A percentile compares a stretch with the other conserved stretches of the same genome.
phyloP scores from a whole-genome alignment of 345 rosid genomes.

The Acer campestre region DNA sequence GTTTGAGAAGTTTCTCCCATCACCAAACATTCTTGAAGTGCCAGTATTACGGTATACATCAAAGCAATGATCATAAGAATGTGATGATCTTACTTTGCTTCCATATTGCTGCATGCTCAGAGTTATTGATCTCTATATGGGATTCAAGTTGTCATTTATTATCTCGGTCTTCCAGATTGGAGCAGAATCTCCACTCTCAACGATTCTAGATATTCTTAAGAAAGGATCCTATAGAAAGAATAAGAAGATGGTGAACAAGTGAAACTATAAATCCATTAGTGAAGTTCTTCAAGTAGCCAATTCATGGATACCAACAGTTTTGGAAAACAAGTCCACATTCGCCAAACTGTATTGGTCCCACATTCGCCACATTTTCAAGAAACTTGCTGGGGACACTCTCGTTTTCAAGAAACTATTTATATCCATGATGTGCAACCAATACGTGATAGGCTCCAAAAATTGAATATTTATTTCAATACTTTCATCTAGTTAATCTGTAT shows the following conservation, averaged over 20 bases:
- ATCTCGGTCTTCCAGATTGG: slow-evolving; percentile 87
- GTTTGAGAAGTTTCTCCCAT: neutral
- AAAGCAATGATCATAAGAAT: neutral
- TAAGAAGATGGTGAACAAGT: slow-evolving; percentile 1
- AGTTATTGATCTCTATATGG: slow-evolving; percentile 63
- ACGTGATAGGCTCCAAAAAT: neutral
- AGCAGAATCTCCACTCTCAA: slow-evolving; percentile 50
- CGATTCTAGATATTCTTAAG: slow-evolving; percentile 74
- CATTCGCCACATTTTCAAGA: too few species aligned
- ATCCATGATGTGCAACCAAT: neutral
- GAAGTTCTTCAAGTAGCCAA: neutral
- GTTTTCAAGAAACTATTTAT: too few species aligned
- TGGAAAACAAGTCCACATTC: slow-evolving; percentile 77
- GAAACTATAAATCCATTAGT: neutral
- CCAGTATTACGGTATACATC: neutral
- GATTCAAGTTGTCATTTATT: slow-evolving; percentile 66
- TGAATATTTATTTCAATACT: neutral
- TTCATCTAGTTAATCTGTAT: neutral
- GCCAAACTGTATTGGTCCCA: too few species aligned
- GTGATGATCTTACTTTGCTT: slow-evolving; percentile 62
- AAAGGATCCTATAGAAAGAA: slow-evolving; percentile 67
- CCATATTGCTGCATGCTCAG: slow-evolving; percentile 79
- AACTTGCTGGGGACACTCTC: too few species aligned
- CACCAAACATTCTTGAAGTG: neutral
- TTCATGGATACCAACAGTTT: slow-evolving; percentile 54